These are phyloP conservation scores for Arthrobotrys musiformis DNA, from an alignment of 2,329 filamentous ascomycete species.

Conservation along the genomic window DNA sequence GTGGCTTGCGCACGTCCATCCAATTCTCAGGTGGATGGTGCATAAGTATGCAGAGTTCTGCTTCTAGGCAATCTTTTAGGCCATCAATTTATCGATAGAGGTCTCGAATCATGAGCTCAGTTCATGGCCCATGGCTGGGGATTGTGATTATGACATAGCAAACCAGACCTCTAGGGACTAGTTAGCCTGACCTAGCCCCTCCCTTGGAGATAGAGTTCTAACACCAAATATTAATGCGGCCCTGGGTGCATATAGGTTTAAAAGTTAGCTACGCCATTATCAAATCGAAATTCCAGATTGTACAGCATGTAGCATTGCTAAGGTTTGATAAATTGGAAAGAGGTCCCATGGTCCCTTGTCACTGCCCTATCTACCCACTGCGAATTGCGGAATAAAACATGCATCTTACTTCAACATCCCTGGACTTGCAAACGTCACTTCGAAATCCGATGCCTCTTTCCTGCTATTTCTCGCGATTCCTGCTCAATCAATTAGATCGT, in stretches of 20 bases:
- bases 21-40: background rate
- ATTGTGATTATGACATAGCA: background rate
- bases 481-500: background rate
- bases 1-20: background rate
- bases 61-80: background rate
- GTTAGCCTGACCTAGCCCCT: background rate
- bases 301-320: background rate
- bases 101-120: background rate
- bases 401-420: background rate
- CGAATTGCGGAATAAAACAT: background rate
- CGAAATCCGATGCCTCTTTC: background rate
- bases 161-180: background rate
- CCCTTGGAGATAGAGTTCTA: background rate
- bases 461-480: background rate
- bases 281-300: background rate
- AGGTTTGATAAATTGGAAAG: background rate
- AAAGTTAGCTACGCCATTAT: background rate
- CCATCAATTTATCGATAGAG: background rate
- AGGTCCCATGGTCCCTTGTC: background rate
- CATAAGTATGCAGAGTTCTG: background rate
- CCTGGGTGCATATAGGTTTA: background rate
- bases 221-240: background rate
- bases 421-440: background rate
- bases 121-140: background rate
- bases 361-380: background rate